These are phyloP conservation scores for Aspergillus neoniger DNA, from an alignment of 2,329 filamentous ascomycete genomes.

Conservation along the genomic window DNA sequence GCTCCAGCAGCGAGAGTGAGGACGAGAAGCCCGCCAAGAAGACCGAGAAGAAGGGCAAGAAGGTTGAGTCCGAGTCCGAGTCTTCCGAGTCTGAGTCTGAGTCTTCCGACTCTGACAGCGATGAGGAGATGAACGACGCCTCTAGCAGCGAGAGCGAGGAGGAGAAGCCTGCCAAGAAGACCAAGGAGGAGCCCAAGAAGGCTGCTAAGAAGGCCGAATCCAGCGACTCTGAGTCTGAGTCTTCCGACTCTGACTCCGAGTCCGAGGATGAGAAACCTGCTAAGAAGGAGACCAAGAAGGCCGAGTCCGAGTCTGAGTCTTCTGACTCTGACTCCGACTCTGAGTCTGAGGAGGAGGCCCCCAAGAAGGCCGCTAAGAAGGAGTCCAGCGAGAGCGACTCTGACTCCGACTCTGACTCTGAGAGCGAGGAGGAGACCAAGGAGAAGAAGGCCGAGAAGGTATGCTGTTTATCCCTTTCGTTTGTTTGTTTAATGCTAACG, in stretches of 20 bases:
- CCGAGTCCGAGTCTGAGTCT: constrained; percentile 37
- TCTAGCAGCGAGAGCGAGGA: constrained; percentile 41
- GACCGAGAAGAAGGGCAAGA: constrained; percentile 28
- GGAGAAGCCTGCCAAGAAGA: constrained; percentile 38
- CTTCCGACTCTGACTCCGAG: constrained; percentile 31
- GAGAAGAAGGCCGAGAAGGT: constrained; percentile 33
- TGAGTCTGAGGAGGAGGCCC: constrained; percentile 23
- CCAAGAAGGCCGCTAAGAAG: constrained; percentile 32
- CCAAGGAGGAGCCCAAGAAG: constrained; percentile 30
- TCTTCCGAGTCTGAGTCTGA: constrained; percentile 35
- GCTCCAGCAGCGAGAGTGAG: constrained; percentile 39
- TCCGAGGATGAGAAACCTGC: constrained; percentile 40
- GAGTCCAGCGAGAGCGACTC: constrained; percentile 37
- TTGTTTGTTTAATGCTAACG: constrained; percentile 8
- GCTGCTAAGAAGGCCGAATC: constrained; percentile 30
- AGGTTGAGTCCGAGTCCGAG: constrained; percentile 34
- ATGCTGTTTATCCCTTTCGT: constrained; percentile 11
- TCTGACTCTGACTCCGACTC: constrained; percentile 21
- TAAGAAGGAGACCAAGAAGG: constrained; percentile 40
- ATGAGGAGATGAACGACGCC: constrained; percentile 35
- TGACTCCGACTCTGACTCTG: constrained; percentile 26
- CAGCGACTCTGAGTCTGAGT: constrained; percentile 32
- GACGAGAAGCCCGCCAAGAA: constrained; percentile 41
- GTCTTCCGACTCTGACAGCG: constrained; percentile 32
- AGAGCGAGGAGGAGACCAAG: constrained; percentile 24